Conservation (phyloP, 2,329 filamentous ascomycete genomes). For the Plenodomus tracheiphilus region DNA sequence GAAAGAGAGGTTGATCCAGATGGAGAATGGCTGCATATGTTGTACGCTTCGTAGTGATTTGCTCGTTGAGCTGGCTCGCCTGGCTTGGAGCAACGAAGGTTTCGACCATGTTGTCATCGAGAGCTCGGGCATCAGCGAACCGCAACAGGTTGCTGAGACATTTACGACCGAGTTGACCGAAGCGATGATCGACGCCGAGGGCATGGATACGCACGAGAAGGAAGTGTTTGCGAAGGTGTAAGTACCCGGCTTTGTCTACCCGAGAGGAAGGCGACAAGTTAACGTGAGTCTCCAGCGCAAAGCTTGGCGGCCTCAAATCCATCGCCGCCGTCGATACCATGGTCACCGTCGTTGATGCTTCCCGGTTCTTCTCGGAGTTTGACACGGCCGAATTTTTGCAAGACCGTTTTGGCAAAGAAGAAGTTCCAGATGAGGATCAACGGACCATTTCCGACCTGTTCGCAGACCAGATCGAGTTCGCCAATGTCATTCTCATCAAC, state of each 20-base stretch:
- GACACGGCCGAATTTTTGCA: conserved; percentile 70
- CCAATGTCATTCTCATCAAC: conserved; percentile 72
- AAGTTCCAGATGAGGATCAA: conserved; percentile 66
- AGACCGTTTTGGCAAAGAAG: conserved; percentile 61
- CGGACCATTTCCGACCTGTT: conserved; percentile 74
- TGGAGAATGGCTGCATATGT: conserved; percentile 75
- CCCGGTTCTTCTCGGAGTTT: conserved; percentile 73
- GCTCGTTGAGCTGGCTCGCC: conserved; percentile 67
- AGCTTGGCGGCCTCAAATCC: conserved; percentile 63
- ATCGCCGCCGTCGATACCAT: conserved; percentile 71
- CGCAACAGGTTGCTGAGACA: conserved; percentile 73
- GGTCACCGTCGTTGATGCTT: conserved; percentile 73
- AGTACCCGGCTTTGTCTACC: conserved; percentile 8
- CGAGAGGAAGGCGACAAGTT: neutral
- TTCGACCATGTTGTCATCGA: conserved; percentile 76
- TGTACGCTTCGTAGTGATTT: conserved; percentile 73
- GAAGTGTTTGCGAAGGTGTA: conserved; percentile 54
- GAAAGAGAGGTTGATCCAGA: conserved; percentile 66
- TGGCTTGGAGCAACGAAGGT: conserved; percentile 60
- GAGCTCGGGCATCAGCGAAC: conserved; percentile 72
- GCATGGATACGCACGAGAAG: conserved; percentile 49
- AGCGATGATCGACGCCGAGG: conserved; percentile 51
- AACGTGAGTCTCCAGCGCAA: conserved; percentile 21
- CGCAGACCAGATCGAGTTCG: conserved; percentile 78
- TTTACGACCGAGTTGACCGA: conserved; percentile 60